These are phyloP conservation scores for Lachnellula cervina DNA, from an alignment of 2,329 filamentous ascomycete species.

Conservation along the genomic window DNA sequence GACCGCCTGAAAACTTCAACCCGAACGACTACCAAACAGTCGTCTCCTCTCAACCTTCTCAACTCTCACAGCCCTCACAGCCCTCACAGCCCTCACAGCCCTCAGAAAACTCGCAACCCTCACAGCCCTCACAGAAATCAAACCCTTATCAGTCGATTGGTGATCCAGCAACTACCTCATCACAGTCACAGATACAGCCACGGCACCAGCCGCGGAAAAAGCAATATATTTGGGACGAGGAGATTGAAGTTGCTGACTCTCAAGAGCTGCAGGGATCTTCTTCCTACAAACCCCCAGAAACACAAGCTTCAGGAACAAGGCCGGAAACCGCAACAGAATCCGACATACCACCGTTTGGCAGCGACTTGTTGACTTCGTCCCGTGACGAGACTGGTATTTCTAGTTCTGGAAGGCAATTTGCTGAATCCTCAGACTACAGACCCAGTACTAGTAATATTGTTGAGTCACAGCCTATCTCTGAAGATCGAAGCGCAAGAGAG, in stretches of 20 bases:
- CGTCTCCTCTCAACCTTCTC: neutral
- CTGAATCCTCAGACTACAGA: neutral
- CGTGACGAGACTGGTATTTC: neutral
- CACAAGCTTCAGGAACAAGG: slow-evolving; percentile 2
- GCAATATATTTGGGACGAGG: slow-evolving; percentile 20
- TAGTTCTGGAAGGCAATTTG: neutral
- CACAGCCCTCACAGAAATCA: neutral
- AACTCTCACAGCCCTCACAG: neutral
- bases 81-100: neutral
- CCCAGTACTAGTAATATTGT: neutral
- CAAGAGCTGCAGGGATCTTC: slow-evolving; percentile 16
- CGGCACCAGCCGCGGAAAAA: neutral
- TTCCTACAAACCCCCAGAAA: slow-evolving; percentile 9
- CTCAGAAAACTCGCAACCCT: neutral
- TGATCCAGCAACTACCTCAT: neutral
- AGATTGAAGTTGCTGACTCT: slow-evolving; percentile 19
- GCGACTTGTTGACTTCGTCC: neutral
- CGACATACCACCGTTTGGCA: neutral
- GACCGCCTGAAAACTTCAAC: slow-evolving; percentile 14
- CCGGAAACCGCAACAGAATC: slow-evolving; percentile 1
- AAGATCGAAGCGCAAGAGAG: neutral
- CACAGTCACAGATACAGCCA: slow-evolving; percentile 2
- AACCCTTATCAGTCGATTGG: neutral
- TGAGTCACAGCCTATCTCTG: neutral
- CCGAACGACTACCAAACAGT: slow-evolving; percentile 8